Conservation (phyloP, 1,284 basidiomycete genomes). For the Rhodotorula mucilaginosa region DNA sequence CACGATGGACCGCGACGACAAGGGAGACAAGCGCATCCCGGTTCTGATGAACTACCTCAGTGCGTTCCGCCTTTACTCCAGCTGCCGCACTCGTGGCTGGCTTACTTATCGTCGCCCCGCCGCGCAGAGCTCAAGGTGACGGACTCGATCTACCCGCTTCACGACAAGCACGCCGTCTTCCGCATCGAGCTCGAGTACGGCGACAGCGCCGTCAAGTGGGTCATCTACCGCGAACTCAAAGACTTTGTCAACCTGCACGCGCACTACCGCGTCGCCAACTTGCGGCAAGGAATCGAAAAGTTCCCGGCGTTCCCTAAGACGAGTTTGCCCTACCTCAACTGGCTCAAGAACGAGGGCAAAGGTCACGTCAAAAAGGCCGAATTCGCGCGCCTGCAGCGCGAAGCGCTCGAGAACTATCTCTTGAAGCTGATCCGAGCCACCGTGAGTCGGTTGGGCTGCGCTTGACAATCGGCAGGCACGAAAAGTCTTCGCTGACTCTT, state of each 20-base stretch:
- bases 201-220: conserved; percentile 89
- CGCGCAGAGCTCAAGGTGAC: conserved; percentile 71
- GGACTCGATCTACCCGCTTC: conserved; percentile 77
- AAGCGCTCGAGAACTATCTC: conserved; percentile 83
- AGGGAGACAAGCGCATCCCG: conserved; percentile 40
- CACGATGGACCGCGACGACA: conserved; percentile 40
- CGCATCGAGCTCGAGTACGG: conserved; percentile 90
- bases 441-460: conserved; percentile 55
- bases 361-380: conserved; percentile 60
- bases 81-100: too few relatives aligned
- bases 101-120: too few relatives aligned
- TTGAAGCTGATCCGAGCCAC: conserved; percentile 84
- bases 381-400: conserved; percentile 75
- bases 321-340: conserved; percentile 78
- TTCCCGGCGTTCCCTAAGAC: conserved; percentile 91
- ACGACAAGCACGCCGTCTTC: conserved; percentile 76
- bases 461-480: too few relatives aligned
- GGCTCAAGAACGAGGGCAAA: conserved; percentile 52
- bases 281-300: conserved; percentile 49
- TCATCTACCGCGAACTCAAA: conserved; percentile 84
- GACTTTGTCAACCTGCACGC: conserved; percentile 90
- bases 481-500: background rate
- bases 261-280: conserved; percentile 83
- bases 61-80: background rate
- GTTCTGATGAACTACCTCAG: conserved; percentile 74